Conservation (phyloP, 768 basidiomycete species). For the Auricularia auricula-judae region DNA sequence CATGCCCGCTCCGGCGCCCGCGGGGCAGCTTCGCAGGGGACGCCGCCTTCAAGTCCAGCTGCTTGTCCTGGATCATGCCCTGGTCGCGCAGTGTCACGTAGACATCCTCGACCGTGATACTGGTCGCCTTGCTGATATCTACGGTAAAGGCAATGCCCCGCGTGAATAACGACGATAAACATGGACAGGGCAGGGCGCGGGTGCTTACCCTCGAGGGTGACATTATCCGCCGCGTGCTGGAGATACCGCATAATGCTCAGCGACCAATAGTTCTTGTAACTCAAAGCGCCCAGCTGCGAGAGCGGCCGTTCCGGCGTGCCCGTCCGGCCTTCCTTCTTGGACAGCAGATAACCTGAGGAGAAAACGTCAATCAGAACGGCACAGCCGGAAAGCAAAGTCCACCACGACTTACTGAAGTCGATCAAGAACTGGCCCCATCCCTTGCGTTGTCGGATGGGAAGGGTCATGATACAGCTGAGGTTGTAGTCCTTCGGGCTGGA, state of each 20-base stretch:
- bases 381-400: neutral
- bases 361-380: neutral
- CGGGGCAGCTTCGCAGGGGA: neutral
- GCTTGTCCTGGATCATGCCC: constrained; percentile 46
- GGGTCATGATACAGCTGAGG: constrained; percentile 98
- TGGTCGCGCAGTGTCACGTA: constrained; percentile 61
- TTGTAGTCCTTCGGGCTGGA: constrained; percentile 92
- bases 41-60: neutral
- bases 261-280: constrained; percentile 96
- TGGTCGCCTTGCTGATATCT: constrained; percentile 80
- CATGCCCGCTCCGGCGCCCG: neutral
- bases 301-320: constrained; percentile 97
- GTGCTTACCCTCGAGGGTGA: constrained; percentile 63
- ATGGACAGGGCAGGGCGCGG: neutral
- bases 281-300: constrained; percentile 81
- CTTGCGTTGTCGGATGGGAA: constrained; percentile 86
- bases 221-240: constrained; percentile 43
- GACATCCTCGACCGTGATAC: constrained; percentile 87
- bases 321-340: constrained; percentile 82
- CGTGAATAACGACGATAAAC: constrained; percentile 9
- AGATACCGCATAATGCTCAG: constrained; percentile 76
- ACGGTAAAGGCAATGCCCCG: constrained; percentile 9
- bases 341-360: constrained; percentile 76
- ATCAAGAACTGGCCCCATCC: constrained; percentile 97
- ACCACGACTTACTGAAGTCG: constrained; percentile 76